Evolutionary conservation across 805 yeast genomes (phyloP).

Genomic region (Candida palmyrensis): DNA sequence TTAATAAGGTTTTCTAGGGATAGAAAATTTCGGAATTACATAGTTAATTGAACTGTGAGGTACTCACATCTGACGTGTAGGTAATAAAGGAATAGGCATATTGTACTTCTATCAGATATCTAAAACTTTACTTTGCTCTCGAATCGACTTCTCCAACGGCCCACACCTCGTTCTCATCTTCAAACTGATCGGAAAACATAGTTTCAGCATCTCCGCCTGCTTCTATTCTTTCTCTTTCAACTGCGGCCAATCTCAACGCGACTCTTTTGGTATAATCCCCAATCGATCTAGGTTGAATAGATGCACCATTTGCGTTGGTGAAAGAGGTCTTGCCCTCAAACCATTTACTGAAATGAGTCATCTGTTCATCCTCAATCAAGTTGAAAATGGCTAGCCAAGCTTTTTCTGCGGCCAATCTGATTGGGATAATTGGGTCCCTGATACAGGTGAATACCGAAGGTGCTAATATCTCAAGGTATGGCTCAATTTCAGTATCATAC

Average conservation of each 20-base stretch:
- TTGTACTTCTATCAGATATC: slow-evolving; percentile 1
- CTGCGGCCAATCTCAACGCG: slow-evolving; percentile 77
- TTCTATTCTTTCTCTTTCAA: slow-evolving; percentile 80
- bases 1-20: slow-evolving; percentile 4
- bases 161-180: slow-evolving; percentile 87
- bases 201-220: slow-evolving; percentile 91
- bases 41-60: background rate
- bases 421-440: slow-evolving; percentile 84
- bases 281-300: slow-evolving; percentile 63
- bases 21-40: slow-evolving; percentile 3
- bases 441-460: slow-evolving; percentile 78
- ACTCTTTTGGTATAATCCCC: slow-evolving; percentile 89
- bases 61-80: background rate
- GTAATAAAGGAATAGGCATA: background rate
- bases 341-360: slow-evolving; percentile 60
- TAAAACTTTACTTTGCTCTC: background rate
- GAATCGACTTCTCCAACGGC: slow-evolving; percentile 70
- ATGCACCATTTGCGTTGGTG: slow-evolving; percentile 40
- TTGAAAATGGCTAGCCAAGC: slow-evolving; percentile 71
- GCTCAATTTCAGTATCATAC: slow-evolving; percentile 43
- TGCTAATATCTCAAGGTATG: slow-evolving; percentile 51
- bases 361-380: slow-evolving; percentile 60
- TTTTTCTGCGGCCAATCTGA: slow-evolving; percentile 91
- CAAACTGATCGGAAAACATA: slow-evolving; percentile 76
- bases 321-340: slow-evolving; percentile 39